Percentiles rank a stretch among this genome's conserved stretches.
Conservation (phyloP, 108 stramenopile species). For the Asterionellopsis glacialis region DNA sequence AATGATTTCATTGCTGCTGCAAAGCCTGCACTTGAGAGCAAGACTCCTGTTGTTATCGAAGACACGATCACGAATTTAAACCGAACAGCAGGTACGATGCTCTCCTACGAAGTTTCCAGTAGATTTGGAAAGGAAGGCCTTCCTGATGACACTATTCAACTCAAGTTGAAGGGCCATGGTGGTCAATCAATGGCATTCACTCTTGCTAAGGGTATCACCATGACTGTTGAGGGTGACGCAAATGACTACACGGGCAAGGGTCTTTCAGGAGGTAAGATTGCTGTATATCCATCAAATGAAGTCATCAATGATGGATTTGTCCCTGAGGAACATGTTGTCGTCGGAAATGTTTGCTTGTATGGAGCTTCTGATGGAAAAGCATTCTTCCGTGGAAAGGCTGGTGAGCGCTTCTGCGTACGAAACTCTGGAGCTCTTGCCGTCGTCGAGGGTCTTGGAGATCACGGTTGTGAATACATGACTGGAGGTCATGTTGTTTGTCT, state of each 20-base stretch:
- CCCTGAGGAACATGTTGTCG: slow-evolving; percentile 89
- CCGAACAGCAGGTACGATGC: slow-evolving; percentile 94
- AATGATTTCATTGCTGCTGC: slow-evolving; percentile 83
- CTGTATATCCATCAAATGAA: slow-evolving; percentile 65
- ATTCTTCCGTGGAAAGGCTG: slow-evolving; percentile 95
- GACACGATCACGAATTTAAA: slow-evolving; percentile 80
- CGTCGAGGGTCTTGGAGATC: slow-evolving; percentile 96
- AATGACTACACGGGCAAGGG: slow-evolving; percentile 98
- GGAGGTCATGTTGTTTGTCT: slow-evolving; percentile 91
- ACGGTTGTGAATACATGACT: slow-evolving; percentile 99
- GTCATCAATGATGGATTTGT: slow-evolving; percentile 76
- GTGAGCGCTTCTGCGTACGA: slow-evolving; percentile 97
- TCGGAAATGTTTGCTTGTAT: slow-evolving; percentile 94
- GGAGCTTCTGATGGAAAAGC: slow-evolving; percentile 94
- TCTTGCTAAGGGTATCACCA: slow-evolving; percentile 91
- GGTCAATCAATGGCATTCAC: slow-evolving; percentile 95
- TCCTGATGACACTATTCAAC: slow-evolving; percentile 91
- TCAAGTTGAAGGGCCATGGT: slow-evolving; percentile 90
- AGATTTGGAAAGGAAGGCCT: slow-evolving; percentile 89
- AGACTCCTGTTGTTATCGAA: slow-evolving; percentile 76
- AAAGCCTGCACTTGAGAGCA: slow-evolving; percentile 75
- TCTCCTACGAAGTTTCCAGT: slow-evolving; percentile 88
- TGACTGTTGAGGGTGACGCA: slow-evolving; percentile 92
- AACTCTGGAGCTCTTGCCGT: slow-evolving; percentile 96
- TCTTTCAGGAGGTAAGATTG: slow-evolving; percentile 94